These are phyloP conservation scores for Cladophialophora chaetospira DNA, from an alignment of 2,329 filamentous ascomycete species.

Conservation along the genomic window DNA sequence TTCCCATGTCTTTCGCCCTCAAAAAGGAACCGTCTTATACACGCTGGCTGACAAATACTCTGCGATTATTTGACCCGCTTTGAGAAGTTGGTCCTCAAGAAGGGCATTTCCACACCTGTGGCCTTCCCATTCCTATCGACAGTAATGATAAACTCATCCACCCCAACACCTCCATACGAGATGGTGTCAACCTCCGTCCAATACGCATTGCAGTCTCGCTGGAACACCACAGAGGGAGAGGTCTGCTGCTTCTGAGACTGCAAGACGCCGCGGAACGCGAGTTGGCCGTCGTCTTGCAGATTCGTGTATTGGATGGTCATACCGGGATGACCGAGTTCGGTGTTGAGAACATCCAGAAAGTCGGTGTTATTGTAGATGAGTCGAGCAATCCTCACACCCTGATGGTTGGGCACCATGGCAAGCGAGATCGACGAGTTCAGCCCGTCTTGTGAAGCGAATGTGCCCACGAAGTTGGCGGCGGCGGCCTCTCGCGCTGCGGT, in stretches of 20 bases:
- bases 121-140: slow-evolving; percentile 30
- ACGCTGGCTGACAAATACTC: no score
- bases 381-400: slow-evolving; percentile 31
- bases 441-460: slow-evolving; percentile 32
- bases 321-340: neutral
- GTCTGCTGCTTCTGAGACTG: neutral
- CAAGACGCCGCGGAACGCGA: slow-evolving; percentile 13
- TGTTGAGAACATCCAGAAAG: neutral
- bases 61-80: slow-evolving; percentile 5
- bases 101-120: slow-evolving; percentile 20
- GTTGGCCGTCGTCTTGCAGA: slow-evolving; percentile 1
- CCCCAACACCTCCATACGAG: slow-evolving; percentile 33
- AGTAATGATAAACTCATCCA: slow-evolving; percentile 33
- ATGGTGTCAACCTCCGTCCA: slow-evolving; percentile 24
- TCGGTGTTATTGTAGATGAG: slow-evolving; percentile 17
- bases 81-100: slow-evolving; percentile 7
- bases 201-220: slow-evolving; percentile 9
- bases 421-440: slow-evolving; percentile 37
- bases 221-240: neutral
- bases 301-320: slow-evolving; percentile 16
- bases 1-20: no score
- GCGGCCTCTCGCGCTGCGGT: slow-evolving; percentile 36
- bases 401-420: slow-evolving; percentile 18
- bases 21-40: no score
- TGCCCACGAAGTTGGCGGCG: slow-evolving; percentile 32